Evolutionary conservation across 2,329 filamentous ascomycete genomes (phyloP), one percentile per base, ranked within the genome.

Genomic region (Alternaria alternata): DNA sequence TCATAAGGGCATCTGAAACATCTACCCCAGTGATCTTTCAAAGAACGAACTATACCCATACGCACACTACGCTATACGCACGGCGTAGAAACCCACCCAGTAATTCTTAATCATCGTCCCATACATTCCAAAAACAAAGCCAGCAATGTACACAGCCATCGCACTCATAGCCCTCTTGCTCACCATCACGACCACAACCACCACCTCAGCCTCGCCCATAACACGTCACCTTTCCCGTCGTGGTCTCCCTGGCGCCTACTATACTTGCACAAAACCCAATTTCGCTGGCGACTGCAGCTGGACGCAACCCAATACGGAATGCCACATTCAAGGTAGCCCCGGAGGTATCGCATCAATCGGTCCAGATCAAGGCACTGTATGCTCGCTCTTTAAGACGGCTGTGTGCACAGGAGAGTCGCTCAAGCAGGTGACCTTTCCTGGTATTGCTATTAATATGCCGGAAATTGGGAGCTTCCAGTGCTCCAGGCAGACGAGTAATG

Each of bases 191-290:
- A 41, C 65, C 16, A 65, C 64, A 14, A 59, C 51, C 16, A 65
- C 59, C n/a, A 36, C 24, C 53, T 57, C 47, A 28, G 36, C 26
- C 39, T 59, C 44, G 32, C 51, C 57, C 22, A 51, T 39, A 22
- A 30, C 26, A 56, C 53, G 41, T 12, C 63, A 30, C 16, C 55
- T 74, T 18, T 63, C 67, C 18, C 66, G 66, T 9, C 74, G 74
- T 36, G 74, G 73, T n/a, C 74, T 77, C 22, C 72, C 75, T 18
- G 75, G 75, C 24, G 75, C 73, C 22, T 72, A 76, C 20, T 78
- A 77, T 63, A 70, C 71, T 12, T 78, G 75, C 63, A 68, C 67
- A 7, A 59, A 47, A 11, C 42, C 59, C 28, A 69, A 76, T 41
- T 78, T 77, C 51, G 49, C 59, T 12, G 73, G 71, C 14, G 39